Conservation (phyloP, 352 stramenopile genomes). For the Phytopythium kandeliae region DNA sequence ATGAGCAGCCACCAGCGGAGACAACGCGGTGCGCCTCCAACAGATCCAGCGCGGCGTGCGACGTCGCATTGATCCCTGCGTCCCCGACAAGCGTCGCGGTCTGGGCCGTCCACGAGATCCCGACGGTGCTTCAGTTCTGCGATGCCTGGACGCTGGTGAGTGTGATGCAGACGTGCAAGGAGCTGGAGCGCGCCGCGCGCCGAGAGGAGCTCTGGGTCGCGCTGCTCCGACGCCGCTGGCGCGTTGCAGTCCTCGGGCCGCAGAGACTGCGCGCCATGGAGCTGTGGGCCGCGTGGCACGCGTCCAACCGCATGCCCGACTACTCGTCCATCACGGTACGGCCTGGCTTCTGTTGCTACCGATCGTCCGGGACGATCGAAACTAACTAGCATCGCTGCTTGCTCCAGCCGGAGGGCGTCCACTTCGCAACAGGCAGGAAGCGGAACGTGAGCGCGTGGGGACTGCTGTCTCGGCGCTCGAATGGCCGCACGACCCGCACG, state of each 20-base stretch:
- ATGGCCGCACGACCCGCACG: conserved; percentile 47
- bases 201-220: conserved; percentile 27
- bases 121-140: conserved; percentile 34
- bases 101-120: conserved; percentile 36
- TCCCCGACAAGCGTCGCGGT: conserved; percentile 9
- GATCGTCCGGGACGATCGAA: background rate
- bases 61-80: too few relatives aligned
- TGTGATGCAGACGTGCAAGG: conserved; percentile 27
- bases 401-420: conserved; percentile 13
- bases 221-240: conserved; percentile 30
- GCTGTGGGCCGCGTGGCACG: conserved; percentile 33
- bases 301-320: conserved; percentile 29
- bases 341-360: background rate
- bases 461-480: conserved; percentile 40
- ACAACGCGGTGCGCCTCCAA: background rate
- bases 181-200: conserved; percentile 14
- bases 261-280: background rate
- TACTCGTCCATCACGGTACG: conserved; percentile 28
- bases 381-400: background rate
- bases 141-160: conserved; percentile 43
- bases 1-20: background rate
- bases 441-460: conserved; percentile 30
- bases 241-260: conserved; percentile 10
- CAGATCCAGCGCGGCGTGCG: too few relatives aligned
- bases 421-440: conserved; percentile 27